Base-by-base conservation (phyloP, 345 rosid genomes). In the Microthlaspi erraticum region DNA sequence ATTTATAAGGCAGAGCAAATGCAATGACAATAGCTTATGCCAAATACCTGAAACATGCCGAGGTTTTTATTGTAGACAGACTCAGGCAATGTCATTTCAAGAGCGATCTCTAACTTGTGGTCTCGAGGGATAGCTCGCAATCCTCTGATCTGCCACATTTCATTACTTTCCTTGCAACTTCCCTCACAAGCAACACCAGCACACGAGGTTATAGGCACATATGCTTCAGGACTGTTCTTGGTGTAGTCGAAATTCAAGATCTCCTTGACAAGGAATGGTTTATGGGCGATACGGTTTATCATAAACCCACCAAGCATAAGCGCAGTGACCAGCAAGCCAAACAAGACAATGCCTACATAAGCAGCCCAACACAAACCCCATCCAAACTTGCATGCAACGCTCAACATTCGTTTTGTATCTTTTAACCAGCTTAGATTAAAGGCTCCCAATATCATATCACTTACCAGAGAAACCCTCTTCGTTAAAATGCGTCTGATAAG, bases 11-110 rank as follows among this genome's bases (percentile, higher is more conserved):
- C n/a, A n/a, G n/a, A n/a, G n/a, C n/a, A n/a, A n/a, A n/a, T n/a
- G n/a, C n/a, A n/a, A n/a, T n/a, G n/a, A n/a, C n/a, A n/a, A 49
- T 9, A 39, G 50, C 63, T 68, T 1, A 62, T 14, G 59, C 6
- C 12, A 57, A 34, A 34, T 80, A 91, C 98, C 96, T 93, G 96
- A 81, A 91, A 93, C 66, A 86, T 74, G 74, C 97, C 95, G 70
- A 91, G 96, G 39, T 84, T 80, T 81, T 81, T 82, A 80, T 93
- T 93, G 60, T 93, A 91, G 31, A 68, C 81, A 0, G 96, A 94
- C 80, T 91, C 97, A 0, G 99, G 99, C 75, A 94, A 48, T 3
- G 81, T 77, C 77, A 77, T 66, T 2, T 70, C 61, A 55, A 77
- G 70, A 29, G 54, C 33, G 69, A 72, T 20, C 36, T 61, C 65